phyloP scores from a whole-genome alignment of 805 yeast species.

The Suhomyces xylopsoci region DNA sequence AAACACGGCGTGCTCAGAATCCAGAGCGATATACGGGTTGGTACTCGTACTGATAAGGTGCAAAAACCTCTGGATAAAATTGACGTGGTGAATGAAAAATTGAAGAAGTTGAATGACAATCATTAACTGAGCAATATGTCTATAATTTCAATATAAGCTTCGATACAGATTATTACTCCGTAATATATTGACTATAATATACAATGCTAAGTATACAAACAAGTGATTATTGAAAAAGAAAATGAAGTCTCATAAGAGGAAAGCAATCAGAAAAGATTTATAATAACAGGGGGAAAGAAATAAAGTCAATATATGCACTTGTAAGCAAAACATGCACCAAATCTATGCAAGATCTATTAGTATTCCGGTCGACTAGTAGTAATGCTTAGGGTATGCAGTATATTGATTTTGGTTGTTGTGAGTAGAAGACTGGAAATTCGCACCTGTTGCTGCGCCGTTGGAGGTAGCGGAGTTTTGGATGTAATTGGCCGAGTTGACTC shows the following conservation, averaged over 20 bases:
- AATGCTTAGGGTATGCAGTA: slow-evolving; percentile 10
- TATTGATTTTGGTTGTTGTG: slow-evolving; percentile 1
- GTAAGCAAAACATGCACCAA: not conserved
- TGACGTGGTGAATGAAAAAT: slow-evolving; percentile 56
- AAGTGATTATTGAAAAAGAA: not conserved
- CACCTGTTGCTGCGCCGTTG: not conserved
- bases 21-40: slow-evolving; percentile 83
- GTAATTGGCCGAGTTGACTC: not conserved
- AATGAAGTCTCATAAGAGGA: slow-evolving; percentile 1
- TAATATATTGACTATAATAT: not conserved
- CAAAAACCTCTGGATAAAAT: slow-evolving; percentile 75
- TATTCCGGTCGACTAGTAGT: slow-evolving; percentile 4
- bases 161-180: too few relatives aligned
- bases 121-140: too few relatives aligned
- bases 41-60: slow-evolving; percentile 74
- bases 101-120: slow-evolving; percentile 7
- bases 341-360: not conserved
- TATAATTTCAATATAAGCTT: too few relatives aligned
- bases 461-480: slow-evolving; percentile 1
- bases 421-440: not conserved
- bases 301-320: not conserved
- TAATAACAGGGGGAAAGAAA: not conserved
- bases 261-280: slow-evolving; percentile 7
- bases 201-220: not conserved
- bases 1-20: slow-evolving; percentile 70